Base-by-base conservation (phyloP, 306 rosid genomes). In the Cucumis melo region DNA sequence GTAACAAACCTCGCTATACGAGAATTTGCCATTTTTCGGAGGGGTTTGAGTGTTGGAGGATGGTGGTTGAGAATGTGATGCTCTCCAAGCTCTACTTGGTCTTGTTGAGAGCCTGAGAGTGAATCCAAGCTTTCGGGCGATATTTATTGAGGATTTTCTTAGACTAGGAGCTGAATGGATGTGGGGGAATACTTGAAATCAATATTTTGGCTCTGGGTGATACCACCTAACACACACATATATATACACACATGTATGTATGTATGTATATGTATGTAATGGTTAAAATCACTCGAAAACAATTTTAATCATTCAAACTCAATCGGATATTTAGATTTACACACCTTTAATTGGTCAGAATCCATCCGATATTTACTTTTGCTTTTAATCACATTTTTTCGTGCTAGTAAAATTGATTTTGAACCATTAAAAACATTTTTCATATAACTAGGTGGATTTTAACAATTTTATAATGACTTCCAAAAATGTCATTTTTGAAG, bases 1-100 rank as follows among this genome's bases (percentile, higher is more conserved):
- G 88, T 83, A 58, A 94, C 78, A 79, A 94, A 88, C 89, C 91
- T 88, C 23, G 96, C 96, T 19, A 91, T 63, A 24, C 97, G 86
- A 8, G 95, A 83, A 67, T 55, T 94, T 0, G 96, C 95, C 98
- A 94, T 94, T 74, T 24, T 41, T 8, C n/a, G 7, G 7, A 16
- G 48, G 54, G 48, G 19, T 53, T 53, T 53, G 12, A 10, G 4
- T 14, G 7, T 13, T 15, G 21, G 59, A 71, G 60, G 76, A 48
- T 48, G 76, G 29, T 48, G 76, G 42, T 48, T 72, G 75, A 48
- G 58, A 46, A 65, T 38, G 51, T 38, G 42, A 27, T 14, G 42
- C 41, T 44, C 73, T 12, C 6, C 3, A 23, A 44, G 59, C 15
- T 51, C 17, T 10, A 19, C 10, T 50, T 73, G 42, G 46, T 10